Evolutionary conservation across 2,329 filamentous ascomycete species (phyloP).

Genomic region (Beauveria scarabaeidicola): DNA sequence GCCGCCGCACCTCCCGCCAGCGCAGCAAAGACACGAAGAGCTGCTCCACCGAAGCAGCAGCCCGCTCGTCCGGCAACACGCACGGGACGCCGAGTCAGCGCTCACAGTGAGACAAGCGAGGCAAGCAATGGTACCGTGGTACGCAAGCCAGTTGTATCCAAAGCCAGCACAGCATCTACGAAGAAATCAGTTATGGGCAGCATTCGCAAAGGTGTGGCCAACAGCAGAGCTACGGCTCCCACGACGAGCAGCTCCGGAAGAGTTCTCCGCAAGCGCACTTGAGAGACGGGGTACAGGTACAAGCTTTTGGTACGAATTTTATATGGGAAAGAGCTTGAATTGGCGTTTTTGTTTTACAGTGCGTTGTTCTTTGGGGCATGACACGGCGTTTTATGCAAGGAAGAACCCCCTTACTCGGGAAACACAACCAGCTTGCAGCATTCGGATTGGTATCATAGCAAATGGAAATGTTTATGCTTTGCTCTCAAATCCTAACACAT

Average conservation of each 20-base stretch:
- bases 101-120: constrained; percentile 54
- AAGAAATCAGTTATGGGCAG: constrained; percentile 48
- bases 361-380: not conserved
- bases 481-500: not conserved
- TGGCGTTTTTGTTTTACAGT: constrained; percentile 6
- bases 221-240: constrained; percentile 31
- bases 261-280: constrained; percentile 47
- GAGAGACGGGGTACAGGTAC: constrained; percentile 13
- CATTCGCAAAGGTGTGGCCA: constrained; percentile 42
- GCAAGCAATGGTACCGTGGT: constrained; percentile 57
- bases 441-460: constrained; percentile 5
- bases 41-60: constrained; percentile 23
- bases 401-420: not conserved
- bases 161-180: constrained; percentile 25
- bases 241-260: constrained; percentile 40
- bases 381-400: constrained; percentile 2
- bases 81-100: constrained; percentile 46
- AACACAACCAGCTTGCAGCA: constrained; percentile 2
- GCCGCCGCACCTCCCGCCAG: constrained; percentile 29
- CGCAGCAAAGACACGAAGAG: constrained; percentile 18
- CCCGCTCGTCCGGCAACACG: constrained; percentile 34
- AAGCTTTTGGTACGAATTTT: constrained; percentile 3
- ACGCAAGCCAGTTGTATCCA: constrained; percentile 39
- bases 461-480: constrained; percentile 4
- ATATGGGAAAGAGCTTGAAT: constrained; percentile 4